A percentile compares a stretch with the other conserved stretches of the same genome.
Conservation (phyloP, 2,329 filamentous ascomycete genomes). For the Coniochaeta sp. region DNA sequence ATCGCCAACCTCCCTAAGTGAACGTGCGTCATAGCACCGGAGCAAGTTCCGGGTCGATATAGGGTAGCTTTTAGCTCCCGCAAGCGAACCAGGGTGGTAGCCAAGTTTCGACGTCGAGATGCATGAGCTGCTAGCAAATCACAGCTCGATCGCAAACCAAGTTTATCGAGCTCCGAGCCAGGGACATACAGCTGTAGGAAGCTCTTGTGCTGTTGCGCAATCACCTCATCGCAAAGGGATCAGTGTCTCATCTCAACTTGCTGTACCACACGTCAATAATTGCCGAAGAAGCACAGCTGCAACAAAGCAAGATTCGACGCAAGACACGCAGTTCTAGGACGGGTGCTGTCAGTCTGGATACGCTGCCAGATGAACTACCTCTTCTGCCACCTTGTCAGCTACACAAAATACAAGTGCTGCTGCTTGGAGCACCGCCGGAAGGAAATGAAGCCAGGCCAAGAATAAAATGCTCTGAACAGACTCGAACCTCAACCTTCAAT, state of each 20-base stretch:
- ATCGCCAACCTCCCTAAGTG: background rate
- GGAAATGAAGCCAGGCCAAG: background rate
- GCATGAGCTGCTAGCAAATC: background rate
- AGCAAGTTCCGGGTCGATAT: background rate
- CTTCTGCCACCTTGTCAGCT: background rate
- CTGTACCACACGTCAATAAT: too few species aligned
- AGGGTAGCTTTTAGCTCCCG: background rate
- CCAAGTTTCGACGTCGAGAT: background rate
- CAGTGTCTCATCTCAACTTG: too few species aligned
- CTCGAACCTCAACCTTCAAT: background rate
- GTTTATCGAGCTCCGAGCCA: background rate
- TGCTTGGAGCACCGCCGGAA: too few species aligned
- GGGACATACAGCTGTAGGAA: background rate
- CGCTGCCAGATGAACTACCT: too few species aligned
- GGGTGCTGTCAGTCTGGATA: too few species aligned
- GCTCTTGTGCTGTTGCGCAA: too few species aligned
- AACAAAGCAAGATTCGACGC: too few species aligned
- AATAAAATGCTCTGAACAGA: background rate
- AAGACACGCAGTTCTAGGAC: too few species aligned
- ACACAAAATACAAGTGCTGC: too few species aligned
- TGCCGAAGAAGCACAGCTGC: too few species aligned
- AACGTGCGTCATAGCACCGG: constrained; percentile 1
- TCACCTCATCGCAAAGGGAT: too few species aligned
- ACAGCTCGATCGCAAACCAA: background rate
- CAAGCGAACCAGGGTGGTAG: background rate